Evolutionary conservation across 1,284 basidiomycete species (phyloP).

Genomic region (Microbotryomycetes sp.): DNA sequence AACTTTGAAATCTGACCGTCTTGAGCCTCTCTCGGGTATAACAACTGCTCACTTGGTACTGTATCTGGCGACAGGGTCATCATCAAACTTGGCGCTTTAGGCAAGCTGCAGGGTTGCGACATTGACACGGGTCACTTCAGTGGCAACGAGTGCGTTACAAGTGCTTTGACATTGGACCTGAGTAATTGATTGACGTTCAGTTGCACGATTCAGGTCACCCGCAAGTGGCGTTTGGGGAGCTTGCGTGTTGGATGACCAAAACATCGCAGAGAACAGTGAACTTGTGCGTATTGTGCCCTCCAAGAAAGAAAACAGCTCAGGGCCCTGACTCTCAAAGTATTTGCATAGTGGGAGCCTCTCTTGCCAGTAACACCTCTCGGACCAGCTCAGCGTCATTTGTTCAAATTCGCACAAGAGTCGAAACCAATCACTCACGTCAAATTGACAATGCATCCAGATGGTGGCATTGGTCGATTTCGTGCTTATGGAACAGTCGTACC

Average conservation of each 20-base stretch:
- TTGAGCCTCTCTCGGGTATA: not conserved
- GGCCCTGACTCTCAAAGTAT: not conserved
- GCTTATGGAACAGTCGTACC: conserved; percentile 57
- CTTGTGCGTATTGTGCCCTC: conserved; percentile 10
- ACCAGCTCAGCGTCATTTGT: conserved; percentile 78
- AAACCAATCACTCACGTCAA: conserved; percentile 71
- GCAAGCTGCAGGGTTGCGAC: conserved; percentile 72
- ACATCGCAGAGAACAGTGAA: conserved; percentile 24
- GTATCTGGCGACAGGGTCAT: conserved; percentile 66
- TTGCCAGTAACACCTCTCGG: conserved; percentile 68
- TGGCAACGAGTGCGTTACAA: conserved; percentile 64
- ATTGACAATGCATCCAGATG: conserved; percentile 93
- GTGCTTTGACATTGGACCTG: not conserved
- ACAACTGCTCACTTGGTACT: not conserved
- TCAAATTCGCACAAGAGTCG: conserved; percentile 54
- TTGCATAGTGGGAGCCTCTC: conserved; percentile 67
- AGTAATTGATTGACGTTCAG: conserved; percentile 33
- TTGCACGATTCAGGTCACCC: conserved; percentile 31
- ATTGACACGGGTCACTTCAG: conserved; percentile 94
- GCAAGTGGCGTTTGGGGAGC: conserved; percentile 38
- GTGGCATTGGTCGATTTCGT: conserved; percentile 55
- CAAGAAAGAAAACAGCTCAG: no score
- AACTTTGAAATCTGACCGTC: not conserved
- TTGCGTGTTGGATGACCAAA: conserved; percentile 19
- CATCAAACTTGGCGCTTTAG: conserved; percentile 71